A percentile compares a stretch with the other conserved stretches of the same genome.
Evolutionary conservation across 306 rosid genomes (phyloP).

Genomic region (Dalbergia cochinchinensis): DNA sequence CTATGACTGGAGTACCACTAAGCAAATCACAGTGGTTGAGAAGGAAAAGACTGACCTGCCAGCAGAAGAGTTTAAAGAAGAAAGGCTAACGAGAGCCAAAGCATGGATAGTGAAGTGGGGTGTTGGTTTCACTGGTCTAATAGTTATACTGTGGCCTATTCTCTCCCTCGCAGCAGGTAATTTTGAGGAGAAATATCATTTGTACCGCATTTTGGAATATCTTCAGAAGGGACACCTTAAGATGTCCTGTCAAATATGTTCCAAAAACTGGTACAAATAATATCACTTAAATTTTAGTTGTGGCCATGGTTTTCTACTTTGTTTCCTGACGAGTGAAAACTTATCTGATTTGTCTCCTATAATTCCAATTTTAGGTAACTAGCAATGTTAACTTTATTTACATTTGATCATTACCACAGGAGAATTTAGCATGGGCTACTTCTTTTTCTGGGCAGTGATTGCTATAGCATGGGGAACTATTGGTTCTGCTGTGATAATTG

Average conservation of each 20-base stretch:
- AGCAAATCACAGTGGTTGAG: conserved; percentile 77
- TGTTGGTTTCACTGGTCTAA: conserved; percentile 74
- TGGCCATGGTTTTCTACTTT: conserved; percentile 8
- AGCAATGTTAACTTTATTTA: not conserved
- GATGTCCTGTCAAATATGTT: too few species aligned
- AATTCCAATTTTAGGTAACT: conserved; percentile 3
- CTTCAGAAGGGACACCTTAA: too few species aligned
- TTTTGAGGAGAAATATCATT: not conserved
- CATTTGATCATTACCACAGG: conserved; percentile 58
- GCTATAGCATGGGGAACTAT: conserved; percentile 91
- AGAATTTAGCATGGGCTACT: conserved; percentile 71
- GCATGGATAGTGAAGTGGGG: conserved; percentile 93
- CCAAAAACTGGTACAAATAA: too few species aligned
- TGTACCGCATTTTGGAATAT: too few species aligned
- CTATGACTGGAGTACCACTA: conserved; percentile 91
- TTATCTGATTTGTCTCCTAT: conserved; percentile 21
- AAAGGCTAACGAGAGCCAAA: conserved; percentile 68
- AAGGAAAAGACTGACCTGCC: conserved; percentile 76
- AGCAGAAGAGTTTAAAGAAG: conserved; percentile 78
- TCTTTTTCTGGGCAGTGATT: conserved; percentile 87
- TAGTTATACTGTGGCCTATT: conserved; percentile 87
- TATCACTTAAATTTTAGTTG: not conserved
- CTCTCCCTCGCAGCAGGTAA: conserved; percentile 89
- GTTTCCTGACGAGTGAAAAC: conserved; percentile 1
- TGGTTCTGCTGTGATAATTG: conserved; percentile 80